A percentile compares a stretch with the other conserved stretches of the same genome.
phyloP scores from a whole-genome alignment of 2,329 filamentous ascomycete genomes.

The Grosmannia serpens region DNA sequence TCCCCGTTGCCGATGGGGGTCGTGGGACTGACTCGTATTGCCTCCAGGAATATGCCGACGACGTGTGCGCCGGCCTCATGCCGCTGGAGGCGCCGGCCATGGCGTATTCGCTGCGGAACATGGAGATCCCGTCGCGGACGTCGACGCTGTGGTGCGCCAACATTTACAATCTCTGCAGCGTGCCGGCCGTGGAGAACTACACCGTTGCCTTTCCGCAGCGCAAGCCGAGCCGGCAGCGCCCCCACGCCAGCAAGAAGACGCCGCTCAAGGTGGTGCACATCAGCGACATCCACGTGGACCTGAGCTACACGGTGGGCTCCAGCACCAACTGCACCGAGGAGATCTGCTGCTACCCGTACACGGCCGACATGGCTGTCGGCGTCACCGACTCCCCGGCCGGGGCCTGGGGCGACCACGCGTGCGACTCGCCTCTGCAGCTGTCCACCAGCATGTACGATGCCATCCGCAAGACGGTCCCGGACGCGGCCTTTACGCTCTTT shows the following conservation, averaged over 20 bases:
- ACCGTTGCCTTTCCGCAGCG: constrained; percentile 31
- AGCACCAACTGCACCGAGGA: constrained; percentile 45
- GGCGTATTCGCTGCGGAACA: constrained; percentile 33
- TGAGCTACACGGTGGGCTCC: constrained; percentile 37
- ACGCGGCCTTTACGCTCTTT: constrained; percentile 41
- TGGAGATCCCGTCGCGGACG: constrained; percentile 35
- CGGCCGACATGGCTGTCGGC: constrained; percentile 32
- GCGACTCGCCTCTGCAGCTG: constrained; percentile 37
- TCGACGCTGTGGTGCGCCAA: constrained; percentile 40
- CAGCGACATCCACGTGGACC: constrained; percentile 48
- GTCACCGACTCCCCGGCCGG: constrained; percentile 37
- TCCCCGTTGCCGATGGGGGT: too few relatives aligned
- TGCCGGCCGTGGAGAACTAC: constrained; percentile 31
- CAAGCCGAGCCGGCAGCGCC: constrained; percentile 19
- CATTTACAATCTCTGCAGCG: constrained; percentile 40
- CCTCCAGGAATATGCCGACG: constrained; percentile 31
- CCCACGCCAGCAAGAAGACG: constrained; percentile 20
- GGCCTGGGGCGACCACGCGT: constrained; percentile 39
- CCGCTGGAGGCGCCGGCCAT: constrained; percentile 40
- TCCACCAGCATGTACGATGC: constrained; percentile 44
- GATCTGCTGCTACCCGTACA: constrained; percentile 41
- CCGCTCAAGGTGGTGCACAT: constrained; percentile 45
- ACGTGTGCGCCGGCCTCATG: constrained; percentile 44
- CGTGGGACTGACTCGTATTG: too few relatives aligned
- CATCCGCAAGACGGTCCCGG: constrained; percentile 32